These are phyloP conservation scores for Ensete ventricosum DNA, from an alignment of 176 grass and related monocot genomes.

Conservation along the genomic window DNA sequence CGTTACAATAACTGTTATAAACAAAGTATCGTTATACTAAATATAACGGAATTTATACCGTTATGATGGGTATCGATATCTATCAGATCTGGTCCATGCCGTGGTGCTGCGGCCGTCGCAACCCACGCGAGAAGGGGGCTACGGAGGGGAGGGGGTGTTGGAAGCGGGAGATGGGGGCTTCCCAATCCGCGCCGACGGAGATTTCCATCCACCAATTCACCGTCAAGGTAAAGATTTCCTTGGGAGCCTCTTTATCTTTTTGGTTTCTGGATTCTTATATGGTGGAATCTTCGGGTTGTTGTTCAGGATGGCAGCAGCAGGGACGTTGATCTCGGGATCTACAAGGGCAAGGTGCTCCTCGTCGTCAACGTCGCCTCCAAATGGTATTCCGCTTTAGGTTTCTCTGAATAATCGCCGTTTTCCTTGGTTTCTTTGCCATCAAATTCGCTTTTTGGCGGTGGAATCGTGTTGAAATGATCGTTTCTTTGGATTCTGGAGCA, in stretches of 20 bases:
- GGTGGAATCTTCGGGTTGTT: background rate
- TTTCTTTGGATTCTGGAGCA: constrained; percentile 16
- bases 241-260: background rate
- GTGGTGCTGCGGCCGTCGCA: too few species aligned
- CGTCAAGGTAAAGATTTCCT: constrained; percentile 41
- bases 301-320: constrained; percentile 71
- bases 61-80: too few species aligned
- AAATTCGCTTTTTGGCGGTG: background rate
- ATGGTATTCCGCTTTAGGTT: constrained; percentile 36
- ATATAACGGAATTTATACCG: too few species aligned
- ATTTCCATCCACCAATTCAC: constrained; percentile 83
- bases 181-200: constrained; percentile 43
- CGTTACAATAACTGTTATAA: too few species aligned
- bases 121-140: background rate
- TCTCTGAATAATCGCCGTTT: background rate
- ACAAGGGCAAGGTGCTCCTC: constrained; percentile 87
- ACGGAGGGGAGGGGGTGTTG: background rate
- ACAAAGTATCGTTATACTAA: too few species aligned
- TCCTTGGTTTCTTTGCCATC: background rate
- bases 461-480: background rate
- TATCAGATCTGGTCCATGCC: too few species aligned
- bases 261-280: background rate
- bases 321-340: constrained; percentile 57
- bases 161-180: constrained; percentile 40
- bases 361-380: constrained; percentile 94